A percentile compares a stretch with the other conserved stretches of the same genome.
Conservation (phyloP, 257 asterid genomes). For the Jaltomata sinuosa region DNA sequence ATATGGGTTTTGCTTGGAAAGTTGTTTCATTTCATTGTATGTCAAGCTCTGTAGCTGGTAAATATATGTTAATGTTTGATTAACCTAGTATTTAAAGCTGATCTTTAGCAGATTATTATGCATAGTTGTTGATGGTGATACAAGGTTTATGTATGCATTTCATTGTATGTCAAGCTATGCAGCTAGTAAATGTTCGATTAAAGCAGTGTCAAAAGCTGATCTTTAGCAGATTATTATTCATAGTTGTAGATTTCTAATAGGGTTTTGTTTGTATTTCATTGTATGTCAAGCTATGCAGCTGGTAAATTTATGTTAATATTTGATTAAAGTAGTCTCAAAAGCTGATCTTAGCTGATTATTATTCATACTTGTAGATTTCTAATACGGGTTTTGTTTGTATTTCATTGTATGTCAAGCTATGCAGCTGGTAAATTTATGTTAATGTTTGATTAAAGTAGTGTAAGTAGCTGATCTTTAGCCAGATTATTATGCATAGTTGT, state of each 20-base stretch:
- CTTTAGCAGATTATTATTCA: neutral
- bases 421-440: neutral
- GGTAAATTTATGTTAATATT: neutral
- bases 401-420: neutral
- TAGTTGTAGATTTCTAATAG: neutral
- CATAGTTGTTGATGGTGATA: neutral
- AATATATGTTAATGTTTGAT: neutral
- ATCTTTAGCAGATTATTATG: neutral
- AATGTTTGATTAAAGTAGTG: neutral
- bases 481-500: neutral
- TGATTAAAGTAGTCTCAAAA: neutral
- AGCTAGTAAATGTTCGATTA: neutral
- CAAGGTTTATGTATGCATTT: neutral
- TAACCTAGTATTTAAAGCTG: neutral
- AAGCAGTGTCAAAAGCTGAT: neutral
- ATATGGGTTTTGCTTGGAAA: neutral
- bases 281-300: neutral
- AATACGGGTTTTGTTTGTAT: neutral
- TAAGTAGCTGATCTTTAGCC: neutral
- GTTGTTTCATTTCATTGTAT: neutral
- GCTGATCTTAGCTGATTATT: neutral
- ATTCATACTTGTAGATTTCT: neutral
- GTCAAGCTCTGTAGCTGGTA: neutral
- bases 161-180: neutral
- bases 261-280: neutral